Evolutionary conservation across 768 basidiomycete genomes (phyloP), one percentile per base, ranked within the genome.

Genomic region (Cyclocybe aegerita): DNA sequence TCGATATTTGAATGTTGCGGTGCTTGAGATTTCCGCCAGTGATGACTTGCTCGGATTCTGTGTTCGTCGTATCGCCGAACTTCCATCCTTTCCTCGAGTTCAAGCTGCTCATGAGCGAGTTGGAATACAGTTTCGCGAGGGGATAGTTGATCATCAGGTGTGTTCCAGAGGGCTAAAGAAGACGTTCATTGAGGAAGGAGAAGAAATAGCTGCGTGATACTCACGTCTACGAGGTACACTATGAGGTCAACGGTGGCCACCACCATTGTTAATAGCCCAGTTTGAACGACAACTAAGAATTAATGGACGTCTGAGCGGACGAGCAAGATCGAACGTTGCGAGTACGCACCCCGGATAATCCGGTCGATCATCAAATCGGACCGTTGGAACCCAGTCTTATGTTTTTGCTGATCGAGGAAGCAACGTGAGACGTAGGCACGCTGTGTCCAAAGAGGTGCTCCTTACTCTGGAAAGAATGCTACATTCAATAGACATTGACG

Each of bases 301-400:
- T 1, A 14, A 15, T 12, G 17, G 9, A 10, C 30, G 14, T 46
- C 12, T 35, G 23, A n/a, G 23, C n/a, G 8, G 7, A 7, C 7
- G 12, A 16, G 16, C 12, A 14, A 15, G 7, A 10, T 5, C 9
- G 37, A 23, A 23, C 5, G 11, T 38, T 7, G 32, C 39, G 34
- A 29, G 17, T 1, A 49, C 53, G 30, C 30, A 63, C 62, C 39
- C 42, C 60, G 52, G 15, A 63, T 63, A 43, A 63, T 60, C 7
- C 58, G 59, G 36, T 63, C 62, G 7, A 63, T 49, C 45, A 63
- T 52, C 33, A 57, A 39, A 32, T 63, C 62, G 11, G 60, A 60
- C 7, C 50, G 48, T 29, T 53, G 48, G 46, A 63, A 63, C 7
- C 62, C 60, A 6, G 62, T 60, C 39, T 60, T 60, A 39, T 59